Conservation (phyloP, 2,329 filamentous ascomycete genomes). For the Trichoderma afroharzianum region DNA sequence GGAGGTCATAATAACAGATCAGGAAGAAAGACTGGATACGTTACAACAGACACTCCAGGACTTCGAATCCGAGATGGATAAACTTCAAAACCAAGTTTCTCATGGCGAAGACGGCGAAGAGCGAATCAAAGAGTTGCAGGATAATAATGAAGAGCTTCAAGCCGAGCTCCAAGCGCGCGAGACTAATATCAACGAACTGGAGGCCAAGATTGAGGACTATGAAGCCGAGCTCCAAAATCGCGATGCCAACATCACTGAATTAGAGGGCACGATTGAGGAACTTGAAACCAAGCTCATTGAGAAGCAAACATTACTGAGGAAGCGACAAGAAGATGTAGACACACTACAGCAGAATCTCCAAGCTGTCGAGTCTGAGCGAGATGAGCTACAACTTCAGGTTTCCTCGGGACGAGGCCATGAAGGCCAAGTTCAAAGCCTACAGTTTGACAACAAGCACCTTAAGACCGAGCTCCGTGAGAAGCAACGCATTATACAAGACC, state of each 20-base stretch:
- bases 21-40: conserved; percentile 68
- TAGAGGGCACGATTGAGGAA: background rate
- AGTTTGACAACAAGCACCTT: background rate
- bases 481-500: conserved; percentile 25
- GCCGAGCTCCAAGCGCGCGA: background rate
- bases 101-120: conserved; percentile 38
- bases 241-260: background rate
- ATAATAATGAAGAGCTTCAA: conserved; percentile 30
- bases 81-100: background rate
- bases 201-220: background rate
- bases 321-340: conserved; percentile 48
- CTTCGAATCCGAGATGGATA: background rate
- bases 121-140: conserved; percentile 54
- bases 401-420: background rate
- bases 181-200: background rate
- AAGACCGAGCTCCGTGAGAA: background rate
- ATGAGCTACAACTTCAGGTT: background rate
- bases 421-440: background rate
- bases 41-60: background rate
- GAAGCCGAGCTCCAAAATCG: background rate
- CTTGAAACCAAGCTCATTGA: background rate
- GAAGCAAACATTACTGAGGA: background rate
- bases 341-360: background rate
- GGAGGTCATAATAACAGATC: conserved; percentile 67
- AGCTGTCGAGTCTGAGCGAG: background rate